Conservation (phyloP, 768 basidiomycete genomes). For the Collybia nuda region DNA sequence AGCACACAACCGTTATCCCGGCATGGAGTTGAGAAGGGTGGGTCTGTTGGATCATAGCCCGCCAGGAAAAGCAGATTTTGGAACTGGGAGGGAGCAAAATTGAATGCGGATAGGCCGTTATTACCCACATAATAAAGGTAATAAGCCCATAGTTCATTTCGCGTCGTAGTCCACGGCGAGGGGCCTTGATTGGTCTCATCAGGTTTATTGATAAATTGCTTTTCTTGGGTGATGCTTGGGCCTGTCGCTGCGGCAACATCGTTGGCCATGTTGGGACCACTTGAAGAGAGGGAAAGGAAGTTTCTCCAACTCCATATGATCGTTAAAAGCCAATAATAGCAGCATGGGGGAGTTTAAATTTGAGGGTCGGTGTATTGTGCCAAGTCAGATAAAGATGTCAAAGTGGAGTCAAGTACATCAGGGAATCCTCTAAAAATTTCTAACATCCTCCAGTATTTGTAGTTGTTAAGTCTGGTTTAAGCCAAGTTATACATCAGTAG, state of each 20-base stretch:
- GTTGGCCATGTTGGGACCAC: neutral
- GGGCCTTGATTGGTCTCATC: slow-evolving; percentile 41
- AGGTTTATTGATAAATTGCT: slow-evolving; percentile 27
- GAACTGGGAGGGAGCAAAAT: slow-evolving; percentile 74
- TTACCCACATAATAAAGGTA: slow-evolving; percentile 68
- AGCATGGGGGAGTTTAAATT: too few species aligned
- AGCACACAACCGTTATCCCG: slow-evolving; percentile 57
- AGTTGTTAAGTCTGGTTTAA: too few species aligned
- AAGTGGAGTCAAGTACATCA: neutral
- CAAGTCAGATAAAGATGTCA: neutral
- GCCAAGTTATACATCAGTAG: too few species aligned
- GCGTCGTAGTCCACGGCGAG: slow-evolving; percentile 38
- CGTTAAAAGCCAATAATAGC: too few species aligned
- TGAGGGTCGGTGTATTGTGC: too few species aligned
- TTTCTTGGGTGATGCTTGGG: neutral
- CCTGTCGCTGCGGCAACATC: neutral
- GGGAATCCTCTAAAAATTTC: too few species aligned
- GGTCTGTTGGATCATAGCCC: slow-evolving; percentile 66
- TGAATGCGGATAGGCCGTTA: slow-evolving; percentile 68
- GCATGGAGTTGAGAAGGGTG: slow-evolving; percentile 55
- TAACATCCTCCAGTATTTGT: too few species aligned
- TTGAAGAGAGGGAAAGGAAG: neutral
- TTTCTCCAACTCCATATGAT: neutral
- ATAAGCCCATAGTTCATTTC: slow-evolving; percentile 56
- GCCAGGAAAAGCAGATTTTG: slow-evolving; percentile 72